Evolutionary conservation across 73 alveolate genomes (phyloP), one percentile per base, ranked within the genome.

Genomic region (Stentor coeruleus): DNA sequence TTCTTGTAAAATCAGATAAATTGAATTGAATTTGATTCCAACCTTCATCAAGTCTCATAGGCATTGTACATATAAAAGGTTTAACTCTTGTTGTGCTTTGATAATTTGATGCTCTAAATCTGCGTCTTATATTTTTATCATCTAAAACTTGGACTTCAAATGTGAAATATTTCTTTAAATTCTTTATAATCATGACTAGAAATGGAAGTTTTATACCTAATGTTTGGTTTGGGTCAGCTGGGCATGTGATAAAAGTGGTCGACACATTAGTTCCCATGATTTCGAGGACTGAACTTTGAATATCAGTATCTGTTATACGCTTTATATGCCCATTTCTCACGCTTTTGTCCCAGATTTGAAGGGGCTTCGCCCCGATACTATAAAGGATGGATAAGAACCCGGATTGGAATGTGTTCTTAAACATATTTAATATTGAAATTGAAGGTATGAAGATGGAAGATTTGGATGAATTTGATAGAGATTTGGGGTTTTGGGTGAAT

Each of bases 21-120:
- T 94, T 92, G 89, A 94, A 94, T 85, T 94, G 96, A 82, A 94
- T 94, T 90, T 94, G 96, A 81, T 94, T 94, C 97, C 98, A 94
- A 36, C 98, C 98, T 86, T 94, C 98, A 74, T 94, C 98, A 58
- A 94, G 91, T 86, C 95, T 94, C 97, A 94, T 91, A 42, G 98
- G 98, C 92, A 94, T 94, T 58, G 98, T 92, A 58, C 98, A 94
- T 84, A 94, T 92, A 87, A 92, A 94, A 4, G 98, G 98, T 82
- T 94, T 94, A 40, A 94, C 98, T 82, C 98, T 82, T 36, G 98
- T 94, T 66, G 96, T 90, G 58, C 88, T 76, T 87, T 94, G 94
- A 76, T 92, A 94, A 89, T 94, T 94, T 11, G 97, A 92, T 20
- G 98, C 98, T 84, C 98, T 84, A 91, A 94, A 94, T 57, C 98